Evolutionary conservation across 2,329 filamentous ascomycete species (phyloP), one percentile per base, ranked within the genome.

Genomic region (Calonectria honghensis): DNA sequence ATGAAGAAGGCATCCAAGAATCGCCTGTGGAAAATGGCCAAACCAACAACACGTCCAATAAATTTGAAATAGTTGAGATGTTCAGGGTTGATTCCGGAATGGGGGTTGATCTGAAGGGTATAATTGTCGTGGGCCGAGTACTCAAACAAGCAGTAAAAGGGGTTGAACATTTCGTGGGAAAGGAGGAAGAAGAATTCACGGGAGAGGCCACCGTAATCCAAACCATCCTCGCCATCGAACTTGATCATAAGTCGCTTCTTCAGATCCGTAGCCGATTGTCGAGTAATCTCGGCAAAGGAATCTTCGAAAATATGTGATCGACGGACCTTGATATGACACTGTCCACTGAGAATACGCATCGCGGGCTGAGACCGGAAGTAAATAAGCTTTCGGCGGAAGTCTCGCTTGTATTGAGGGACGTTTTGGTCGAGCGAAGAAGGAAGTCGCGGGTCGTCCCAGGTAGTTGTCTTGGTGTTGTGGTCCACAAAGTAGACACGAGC

Each of bases 31-130:
- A 99, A 99, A 82, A 99, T 99, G 75, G 97, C 96, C 80, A 99
- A 87, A 75, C 97, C 97, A 73, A 99, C 97, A 35, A 99, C 97
- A 74, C 97, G 95, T 64, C 97, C 97, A 82, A 99, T 99, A 84
- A 99, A 99, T 86, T 98, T 98, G 92, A 99, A 99, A 88, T 98
- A 99, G 85, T 98, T 98, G 82, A 99, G 89, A 91, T 99, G 97
- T 87, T 99, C 97, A 0, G 97, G 97, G 86, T 99, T 99, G 87
- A 99, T 98, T 78, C 97, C 97, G 27, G 97, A 99, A 86, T 99
- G 97, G 59, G 97, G 97, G 88, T 99, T 99, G 89, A 99, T 99
- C 87, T 99, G 97, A 70, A 99, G 94, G 37, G 97, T 99, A 88
- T 99, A 99, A 88, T 99, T 99, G 92, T 99, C 97, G 89, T 99